Evolutionary conservation across 2,329 filamentous ascomycete species (phyloP).

Genomic region (Microcyclosporella mali): DNA sequence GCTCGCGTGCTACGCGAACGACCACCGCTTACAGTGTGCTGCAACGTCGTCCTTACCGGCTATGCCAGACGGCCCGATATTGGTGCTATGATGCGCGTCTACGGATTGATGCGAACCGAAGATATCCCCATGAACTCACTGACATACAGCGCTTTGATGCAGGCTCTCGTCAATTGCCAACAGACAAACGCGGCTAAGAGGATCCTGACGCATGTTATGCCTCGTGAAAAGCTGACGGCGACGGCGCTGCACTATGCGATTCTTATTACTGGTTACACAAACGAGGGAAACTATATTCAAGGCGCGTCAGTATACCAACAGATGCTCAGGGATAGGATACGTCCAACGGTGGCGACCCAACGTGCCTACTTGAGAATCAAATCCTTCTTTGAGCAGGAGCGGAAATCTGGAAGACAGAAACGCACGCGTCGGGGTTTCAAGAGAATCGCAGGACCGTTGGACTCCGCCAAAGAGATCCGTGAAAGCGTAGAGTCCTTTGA

Average conservation of each 20-base stretch:
- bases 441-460: no score
- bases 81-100: slow-evolving; percentile 47
- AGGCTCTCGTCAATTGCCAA: slow-evolving; percentile 47
- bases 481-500: no score
- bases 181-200: slow-evolving; percentile 52
- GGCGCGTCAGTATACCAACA: slow-evolving; percentile 45
- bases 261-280: slow-evolving; percentile 46
- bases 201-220: slow-evolving; percentile 49
- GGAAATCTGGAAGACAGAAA: slow-evolving; percentile 23
- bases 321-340: slow-evolving; percentile 38
- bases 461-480: no score
- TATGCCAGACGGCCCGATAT: slow-evolving; percentile 60
- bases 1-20: slow-evolving; percentile 39
- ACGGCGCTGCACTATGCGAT: slow-evolving; percentile 50
- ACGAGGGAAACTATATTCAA: slow-evolving; percentile 38
- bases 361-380: slow-evolving; percentile 36
- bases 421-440: no score
- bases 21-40: slow-evolving; percentile 57
- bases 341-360: slow-evolving; percentile 39
- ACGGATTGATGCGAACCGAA: slow-evolving; percentile 49
- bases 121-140: slow-evolving; percentile 48
- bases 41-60: slow-evolving; percentile 70
- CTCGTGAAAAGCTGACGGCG: slow-evolving; percentile 38
- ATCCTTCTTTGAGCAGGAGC: slow-evolving; percentile 30
- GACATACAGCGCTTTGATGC: slow-evolving; percentile 59